Base-by-base conservation (phyloP, 257 asterid species). In the Echium plantagineum region DNA sequence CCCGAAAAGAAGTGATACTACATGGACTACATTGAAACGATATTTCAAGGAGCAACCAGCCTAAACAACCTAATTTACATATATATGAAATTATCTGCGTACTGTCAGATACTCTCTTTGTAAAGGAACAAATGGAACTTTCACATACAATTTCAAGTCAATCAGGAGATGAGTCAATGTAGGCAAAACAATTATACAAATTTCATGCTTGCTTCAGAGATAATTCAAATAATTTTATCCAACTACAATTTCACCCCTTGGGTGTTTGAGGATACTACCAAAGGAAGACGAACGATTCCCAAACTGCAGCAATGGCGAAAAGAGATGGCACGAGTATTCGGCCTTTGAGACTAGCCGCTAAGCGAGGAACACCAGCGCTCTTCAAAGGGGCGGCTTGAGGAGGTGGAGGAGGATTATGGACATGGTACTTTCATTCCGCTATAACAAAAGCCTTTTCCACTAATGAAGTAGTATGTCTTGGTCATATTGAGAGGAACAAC, bases 351-450 rank as follows among this genome's bases (percentile, higher is more conserved):
- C 63, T 64, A 5, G 85, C 65, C 7, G 69, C 63, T 38, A 31
- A 38, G 22, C 63, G 38, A 1, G 69, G 66, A 9, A 81, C 62
- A 18, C 51, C n/a, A n/a, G n/a, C 70, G 24, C 66, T 82, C 71
- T 9, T 78, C 0, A 42, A 5, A 0, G 93, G 87, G 0, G 82
- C 55, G 6, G 83, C 3, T 3, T 55, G 4, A 8, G 94, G 94
- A 7, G 96, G 95, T 0, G 96, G 94, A 6, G 94, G 95, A 1
- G 77, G 48, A 0, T 88, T 75, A 38, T 78, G 79, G n/a, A n/a
- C n/a, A n/a, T n/a, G n/a, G n/a, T n/a, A n/a, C n/a, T n/a, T n/a
- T n/a, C n/a, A n/a, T n/a, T n/a, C n/a, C n/a, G n/a, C n/a, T n/a
- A n/a, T n/a, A n/a, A n/a, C n/a, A n/a, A n/a, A n/a, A n/a, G n/a